These are phyloP conservation scores for Penicillium psychrofluorescens DNA, from an alignment of 495 filamentous ascomycete species.

Conservation along the genomic window DNA sequence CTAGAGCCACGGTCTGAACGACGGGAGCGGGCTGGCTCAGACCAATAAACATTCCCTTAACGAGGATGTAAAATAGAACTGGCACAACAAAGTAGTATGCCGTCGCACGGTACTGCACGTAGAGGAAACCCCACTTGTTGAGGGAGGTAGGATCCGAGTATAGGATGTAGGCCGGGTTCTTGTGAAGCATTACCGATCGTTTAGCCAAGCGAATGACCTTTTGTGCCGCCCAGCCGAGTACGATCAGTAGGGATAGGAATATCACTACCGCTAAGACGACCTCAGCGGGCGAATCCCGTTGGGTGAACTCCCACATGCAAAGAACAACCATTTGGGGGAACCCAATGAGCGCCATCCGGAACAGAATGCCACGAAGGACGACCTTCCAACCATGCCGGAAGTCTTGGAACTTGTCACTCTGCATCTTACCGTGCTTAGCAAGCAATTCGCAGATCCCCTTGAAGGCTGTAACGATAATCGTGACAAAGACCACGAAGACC, in stretches of 20 bases:
- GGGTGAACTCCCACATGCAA: slow-evolving; percentile 91
- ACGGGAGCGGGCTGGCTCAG: slow-evolving; percentile 68
- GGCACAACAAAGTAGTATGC: slow-evolving; percentile 96
- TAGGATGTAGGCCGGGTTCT: slow-evolving; percentile 94
- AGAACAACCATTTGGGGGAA: slow-evolving; percentile 89
- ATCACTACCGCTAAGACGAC: slow-evolving; percentile 86
- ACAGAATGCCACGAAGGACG: slow-evolving; percentile 85
- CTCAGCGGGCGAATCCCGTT: slow-evolving; percentile 77
- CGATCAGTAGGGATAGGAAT: slow-evolving; percentile 70
- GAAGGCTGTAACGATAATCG: slow-evolving; percentile 67
- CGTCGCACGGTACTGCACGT: slow-evolving; percentile 93
- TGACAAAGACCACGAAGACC: slow-evolving; percentile 67
- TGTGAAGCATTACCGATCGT: slow-evolving; percentile 83
- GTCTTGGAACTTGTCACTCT: slow-evolving; percentile 82
- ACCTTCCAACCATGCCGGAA: slow-evolving; percentile 89
- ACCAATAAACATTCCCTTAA: slow-evolving; percentile 90
- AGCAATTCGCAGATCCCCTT: slow-evolving; percentile 71
- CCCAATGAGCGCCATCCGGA: slow-evolving; percentile 82
- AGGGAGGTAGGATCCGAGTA: slow-evolving; percentile 88
- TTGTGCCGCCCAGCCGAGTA: slow-evolving; percentile 79
- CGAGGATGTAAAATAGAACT: slow-evolving; percentile 64
- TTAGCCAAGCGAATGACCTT: slow-evolving; percentile 87
- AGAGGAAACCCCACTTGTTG: slow-evolving; percentile 98
- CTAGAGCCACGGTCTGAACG: slow-evolving; percentile 75
- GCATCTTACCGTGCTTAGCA: slow-evolving; percentile 68